Conservation (phyloP, 495 filamentous ascomycete species). For the Aspergillus campestris region DNA sequence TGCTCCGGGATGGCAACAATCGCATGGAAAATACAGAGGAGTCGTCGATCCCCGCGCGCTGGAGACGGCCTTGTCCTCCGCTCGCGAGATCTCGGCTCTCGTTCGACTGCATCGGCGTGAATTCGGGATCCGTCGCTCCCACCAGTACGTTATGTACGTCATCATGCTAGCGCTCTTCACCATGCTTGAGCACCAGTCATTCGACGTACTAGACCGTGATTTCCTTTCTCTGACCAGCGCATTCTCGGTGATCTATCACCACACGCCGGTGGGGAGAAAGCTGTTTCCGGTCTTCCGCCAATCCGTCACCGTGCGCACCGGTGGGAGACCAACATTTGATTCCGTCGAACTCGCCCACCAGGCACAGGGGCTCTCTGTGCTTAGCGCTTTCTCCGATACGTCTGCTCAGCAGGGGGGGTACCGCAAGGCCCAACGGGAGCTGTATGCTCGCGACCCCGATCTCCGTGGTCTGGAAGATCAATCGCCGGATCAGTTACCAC, state of each 20-base stretch:
- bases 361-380: conserved; percentile 12
- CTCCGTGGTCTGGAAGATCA: not conserved
- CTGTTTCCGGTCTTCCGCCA: conserved; percentile 22
- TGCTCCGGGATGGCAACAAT: no score
- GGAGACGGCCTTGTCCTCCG: conserved; percentile 12
- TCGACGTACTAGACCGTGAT: conserved; percentile 22
- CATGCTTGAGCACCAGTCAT: conserved; percentile 15
- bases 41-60: not conserved
- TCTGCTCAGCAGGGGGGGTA: conserved; percentile 10
- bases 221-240: conserved; percentile 18
- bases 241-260: conserved; percentile 16
- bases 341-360: conserved; percentile 3
- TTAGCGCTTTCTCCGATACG: not conserved
- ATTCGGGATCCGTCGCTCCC: conserved; percentile 22
- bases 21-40: not conserved
- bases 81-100: conserved; percentile 16
- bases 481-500: not conserved
- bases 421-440: conserved; percentile 2
- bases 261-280: conserved; percentile 18
- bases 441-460: conserved; percentile 4
- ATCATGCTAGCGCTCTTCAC: conserved; percentile 23
- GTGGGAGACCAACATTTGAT: not conserved
- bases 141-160: conserved; percentile 26
- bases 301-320: conserved; percentile 13
- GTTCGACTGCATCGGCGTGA: conserved; percentile 10